These are phyloP conservation scores for Neurospora tetraspora DNA, from an alignment of 495 filamentous ascomycete species.

Conservation along the genomic window DNA sequence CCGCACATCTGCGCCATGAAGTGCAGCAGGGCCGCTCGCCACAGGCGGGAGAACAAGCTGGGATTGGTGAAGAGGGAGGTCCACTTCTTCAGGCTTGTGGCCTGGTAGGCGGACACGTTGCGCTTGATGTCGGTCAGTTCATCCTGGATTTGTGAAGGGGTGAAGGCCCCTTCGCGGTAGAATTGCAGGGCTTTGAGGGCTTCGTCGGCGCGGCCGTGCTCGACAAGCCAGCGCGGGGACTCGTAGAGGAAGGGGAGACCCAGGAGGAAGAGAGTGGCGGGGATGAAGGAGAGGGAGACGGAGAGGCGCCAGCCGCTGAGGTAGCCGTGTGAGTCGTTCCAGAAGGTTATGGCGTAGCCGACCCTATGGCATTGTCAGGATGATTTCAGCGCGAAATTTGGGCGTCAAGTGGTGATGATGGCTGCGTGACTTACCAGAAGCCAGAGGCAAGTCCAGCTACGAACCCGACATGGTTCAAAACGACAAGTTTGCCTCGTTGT, in stretches of 20 bases:
- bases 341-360: constrained; percentile 36
- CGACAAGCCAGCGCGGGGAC: constrained; percentile 43
- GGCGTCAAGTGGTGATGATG: neutral
- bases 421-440: constrained; percentile 36
- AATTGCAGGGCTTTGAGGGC: constrained; percentile 31
- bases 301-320: constrained; percentile 37
- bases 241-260: constrained; percentile 41
- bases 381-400: neutral
- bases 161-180: constrained; percentile 35
- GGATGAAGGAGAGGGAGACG: constrained; percentile 34
- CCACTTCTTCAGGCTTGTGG: constrained; percentile 21
- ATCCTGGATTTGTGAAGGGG: constrained; percentile 20
- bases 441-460: constrained; percentile 40
- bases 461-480: constrained; percentile 49
- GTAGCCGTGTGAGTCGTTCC: constrained; percentile 19
- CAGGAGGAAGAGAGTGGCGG: constrained; percentile 31
- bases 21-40: constrained; percentile 38
- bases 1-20: constrained; percentile 47
- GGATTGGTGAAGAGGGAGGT: constrained; percentile 28
- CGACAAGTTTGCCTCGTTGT: constrained; percentile 43
- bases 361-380: constrained; percentile 22
- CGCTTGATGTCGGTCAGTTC: constrained; percentile 30
- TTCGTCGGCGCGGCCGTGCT: constrained; percentile 26
- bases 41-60: constrained; percentile 31
- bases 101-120: constrained; percentile 23